Percentiles rank a stretch among this genome's conserved stretches.
These are phyloP conservation scores for Penicillium sp. DNA, from an alignment of 2,329 filamentous ascomycete species.

Conservation along the genomic window DNA sequence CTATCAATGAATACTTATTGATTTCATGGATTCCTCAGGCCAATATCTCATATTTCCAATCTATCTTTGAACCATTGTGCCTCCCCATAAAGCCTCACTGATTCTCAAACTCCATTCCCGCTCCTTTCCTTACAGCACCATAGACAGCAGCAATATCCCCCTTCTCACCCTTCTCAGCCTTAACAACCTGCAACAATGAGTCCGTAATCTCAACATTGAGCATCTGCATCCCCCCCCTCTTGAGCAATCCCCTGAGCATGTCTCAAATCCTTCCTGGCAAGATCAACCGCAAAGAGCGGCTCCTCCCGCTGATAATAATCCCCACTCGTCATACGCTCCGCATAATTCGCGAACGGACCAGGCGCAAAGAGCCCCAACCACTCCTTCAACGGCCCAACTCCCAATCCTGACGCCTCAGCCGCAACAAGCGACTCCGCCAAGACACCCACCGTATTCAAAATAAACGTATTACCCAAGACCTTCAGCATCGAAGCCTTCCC, in stretches of 20 bases:
- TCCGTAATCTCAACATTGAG: constrained; percentile 66
- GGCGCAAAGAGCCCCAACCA: constrained; percentile 74
- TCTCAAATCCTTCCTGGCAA: constrained; percentile 77
- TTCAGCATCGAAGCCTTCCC: constrained; percentile 71
- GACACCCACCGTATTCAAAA: constrained; percentile 77
- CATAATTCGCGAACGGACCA: constrained; percentile 73
- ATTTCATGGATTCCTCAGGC: no score
- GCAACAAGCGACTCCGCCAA: constrained; percentile 75
- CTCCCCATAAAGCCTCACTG: constrained; percentile 22
- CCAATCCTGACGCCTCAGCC: constrained; percentile 78
- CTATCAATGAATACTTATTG: not conserved
- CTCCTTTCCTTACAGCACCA: constrained; percentile 72
- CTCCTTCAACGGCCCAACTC: constrained; percentile 65
- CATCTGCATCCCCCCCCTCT: constrained; percentile 62
- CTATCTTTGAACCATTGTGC: no score
- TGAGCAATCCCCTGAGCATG: constrained; percentile 71
- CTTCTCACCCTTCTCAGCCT: constrained; percentile 65
- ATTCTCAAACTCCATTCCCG: constrained; percentile 73
- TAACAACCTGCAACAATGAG: constrained; percentile 66
- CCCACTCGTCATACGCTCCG: constrained; percentile 68
- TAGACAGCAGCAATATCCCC: constrained; percentile 84
- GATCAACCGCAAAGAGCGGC: constrained; percentile 78
- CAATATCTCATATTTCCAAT: no score
- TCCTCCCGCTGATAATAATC: constrained; percentile 73
- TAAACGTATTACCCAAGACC: constrained; percentile 81